These are phyloP conservation scores for Escovopsis sp. DNA, from an alignment of 2,329 filamentous ascomycete genomes.

Conservation along the genomic window DNA sequence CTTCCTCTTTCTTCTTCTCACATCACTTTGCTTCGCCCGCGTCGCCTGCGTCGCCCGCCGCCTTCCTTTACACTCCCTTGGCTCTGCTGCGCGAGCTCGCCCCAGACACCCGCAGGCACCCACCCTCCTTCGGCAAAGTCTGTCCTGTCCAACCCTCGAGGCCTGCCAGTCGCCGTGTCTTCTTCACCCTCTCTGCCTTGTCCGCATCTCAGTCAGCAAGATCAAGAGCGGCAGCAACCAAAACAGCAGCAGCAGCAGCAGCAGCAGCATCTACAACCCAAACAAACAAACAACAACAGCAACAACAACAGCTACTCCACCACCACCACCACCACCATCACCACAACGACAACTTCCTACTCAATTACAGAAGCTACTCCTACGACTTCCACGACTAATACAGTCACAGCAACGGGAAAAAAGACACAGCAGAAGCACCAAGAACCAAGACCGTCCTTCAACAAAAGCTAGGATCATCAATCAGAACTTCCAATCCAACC, in stretches of 20 bases:
- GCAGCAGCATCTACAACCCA: constrained; percentile 1
- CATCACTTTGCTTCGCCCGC: constrained; percentile 10
- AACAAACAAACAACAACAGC: constrained; percentile 1
- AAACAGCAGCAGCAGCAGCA: constrained; percentile 1
- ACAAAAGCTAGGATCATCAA: too few species aligned
- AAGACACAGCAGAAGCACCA: too few species aligned
- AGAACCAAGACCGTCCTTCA: too few species aligned
- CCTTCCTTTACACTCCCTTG: constrained; percentile 25
- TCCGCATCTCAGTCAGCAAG: constrained; percentile 4
- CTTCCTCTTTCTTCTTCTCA: too few species aligned
- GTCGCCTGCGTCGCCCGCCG: constrained; percentile 16
- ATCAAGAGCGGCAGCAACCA: neutral
- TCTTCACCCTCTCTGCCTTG: constrained; percentile 5
- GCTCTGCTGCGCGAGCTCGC: constrained; percentile 18
- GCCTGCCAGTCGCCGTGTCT: constrained; percentile 5
- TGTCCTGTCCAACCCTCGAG: constrained; percentile 12
- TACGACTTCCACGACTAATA: too few species aligned
- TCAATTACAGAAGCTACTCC: too few species aligned
- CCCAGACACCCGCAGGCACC: constrained; percentile 12
- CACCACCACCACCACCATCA: too few species aligned
- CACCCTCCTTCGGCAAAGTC: constrained; percentile 24
- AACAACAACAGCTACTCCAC: neutral
- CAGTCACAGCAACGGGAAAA: too few species aligned
- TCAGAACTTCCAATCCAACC: neutral
- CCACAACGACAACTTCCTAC: too few species aligned